Evolutionary conservation across 2,329 filamentous ascomycete genomes (phyloP).

Genomic region (Ceratocystis ficicola): DNA sequence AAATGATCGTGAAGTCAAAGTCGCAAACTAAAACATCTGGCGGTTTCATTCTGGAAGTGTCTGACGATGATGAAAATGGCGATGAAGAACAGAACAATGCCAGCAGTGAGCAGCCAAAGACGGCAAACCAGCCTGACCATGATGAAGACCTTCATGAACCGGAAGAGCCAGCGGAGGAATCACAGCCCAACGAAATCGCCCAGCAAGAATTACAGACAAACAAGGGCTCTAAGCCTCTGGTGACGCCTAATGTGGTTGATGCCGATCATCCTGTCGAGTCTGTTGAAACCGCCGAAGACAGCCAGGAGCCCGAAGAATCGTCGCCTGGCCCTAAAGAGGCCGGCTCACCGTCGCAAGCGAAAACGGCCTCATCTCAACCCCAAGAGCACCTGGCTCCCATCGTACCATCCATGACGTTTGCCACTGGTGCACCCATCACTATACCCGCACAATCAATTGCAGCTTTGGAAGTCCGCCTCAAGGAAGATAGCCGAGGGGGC

Average conservation of each 20-base stretch:
- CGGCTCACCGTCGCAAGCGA: background rate
- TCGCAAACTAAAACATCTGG: slow-evolving; percentile 48
- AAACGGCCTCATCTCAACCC: background rate
- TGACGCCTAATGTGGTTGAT: background rate
- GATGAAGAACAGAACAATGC: slow-evolving; percentile 15
- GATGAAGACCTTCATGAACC: slow-evolving; percentile 15
- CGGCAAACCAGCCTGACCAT: background rate
- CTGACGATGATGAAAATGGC: slow-evolving; percentile 44
- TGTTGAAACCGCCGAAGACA: slow-evolving; percentile 5
- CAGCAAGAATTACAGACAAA: background rate
- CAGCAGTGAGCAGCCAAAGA: background rate
- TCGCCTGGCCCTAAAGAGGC: background rate
- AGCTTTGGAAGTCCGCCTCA: slow-evolving; percentile 78
- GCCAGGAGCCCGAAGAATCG: slow-evolving; percentile 11
- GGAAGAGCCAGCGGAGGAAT: background rate
- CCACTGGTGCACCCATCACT: background rate
- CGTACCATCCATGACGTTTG: slow-evolving; percentile 13
- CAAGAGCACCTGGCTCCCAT: background rate
- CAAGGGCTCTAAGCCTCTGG: no score
- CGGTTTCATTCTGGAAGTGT: slow-evolving; percentile 49
- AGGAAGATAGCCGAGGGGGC: slow-evolving; percentile 84
- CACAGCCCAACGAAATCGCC: background rate
- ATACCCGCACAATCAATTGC: slow-evolving; percentile 41
- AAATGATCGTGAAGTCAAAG: slow-evolving; percentile 25
- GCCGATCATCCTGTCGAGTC: slow-evolving; percentile 2